phyloP scores from a whole-genome alignment of 2,329 filamentous ascomycete species.

The Volutella citrinella region DNA sequence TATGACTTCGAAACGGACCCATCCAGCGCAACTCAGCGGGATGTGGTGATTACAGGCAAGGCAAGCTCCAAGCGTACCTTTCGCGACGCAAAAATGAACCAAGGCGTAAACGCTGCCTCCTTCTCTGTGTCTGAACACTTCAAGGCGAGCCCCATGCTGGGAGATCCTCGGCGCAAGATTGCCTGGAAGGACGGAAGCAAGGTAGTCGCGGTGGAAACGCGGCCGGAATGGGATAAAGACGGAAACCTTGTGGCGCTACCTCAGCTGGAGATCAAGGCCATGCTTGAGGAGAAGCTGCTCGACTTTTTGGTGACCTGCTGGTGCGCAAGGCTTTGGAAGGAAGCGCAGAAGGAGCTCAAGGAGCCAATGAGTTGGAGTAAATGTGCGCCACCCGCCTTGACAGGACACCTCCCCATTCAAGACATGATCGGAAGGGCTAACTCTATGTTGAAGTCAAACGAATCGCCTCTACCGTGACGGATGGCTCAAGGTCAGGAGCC shows the following conservation, averaged over 20 bases:
- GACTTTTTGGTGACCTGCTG: constrained; percentile 28
- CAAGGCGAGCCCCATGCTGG: constrained; percentile 17
- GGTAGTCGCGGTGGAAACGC: constrained; percentile 24
- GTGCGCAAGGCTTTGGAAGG: constrained; percentile 27
- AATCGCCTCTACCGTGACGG: too few relatives aligned
- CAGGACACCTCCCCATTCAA: too few relatives aligned
- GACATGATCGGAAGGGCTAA: too few relatives aligned
- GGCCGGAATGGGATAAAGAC: constrained; percentile 16
- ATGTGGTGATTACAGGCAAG: constrained; percentile 17
- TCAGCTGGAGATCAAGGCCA: constrained; percentile 19
- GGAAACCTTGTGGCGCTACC: constrained; percentile 15
- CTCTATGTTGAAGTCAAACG: too few relatives aligned
- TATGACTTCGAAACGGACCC: constrained; percentile 24
- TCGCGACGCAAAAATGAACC: constrained; percentile 15
- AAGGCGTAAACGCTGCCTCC: constrained; percentile 13
- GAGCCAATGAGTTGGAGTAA: constrained; percentile 22
- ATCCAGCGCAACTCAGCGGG: constrained; percentile 1
- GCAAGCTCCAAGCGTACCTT: constrained; percentile 18
- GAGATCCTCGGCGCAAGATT: constrained; percentile 19
- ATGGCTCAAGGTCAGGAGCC: too few relatives aligned
- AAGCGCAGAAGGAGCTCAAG: constrained; percentile 19
- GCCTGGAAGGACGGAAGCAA: constrained; percentile 23
- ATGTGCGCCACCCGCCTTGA: too few relatives aligned
- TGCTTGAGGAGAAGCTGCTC: constrained; percentile 21
- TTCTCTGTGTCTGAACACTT: constrained; percentile 22